These are phyloP conservation scores for Avicennia marina DNA, from an alignment of 257 asterid species.

Conservation along the genomic window DNA sequence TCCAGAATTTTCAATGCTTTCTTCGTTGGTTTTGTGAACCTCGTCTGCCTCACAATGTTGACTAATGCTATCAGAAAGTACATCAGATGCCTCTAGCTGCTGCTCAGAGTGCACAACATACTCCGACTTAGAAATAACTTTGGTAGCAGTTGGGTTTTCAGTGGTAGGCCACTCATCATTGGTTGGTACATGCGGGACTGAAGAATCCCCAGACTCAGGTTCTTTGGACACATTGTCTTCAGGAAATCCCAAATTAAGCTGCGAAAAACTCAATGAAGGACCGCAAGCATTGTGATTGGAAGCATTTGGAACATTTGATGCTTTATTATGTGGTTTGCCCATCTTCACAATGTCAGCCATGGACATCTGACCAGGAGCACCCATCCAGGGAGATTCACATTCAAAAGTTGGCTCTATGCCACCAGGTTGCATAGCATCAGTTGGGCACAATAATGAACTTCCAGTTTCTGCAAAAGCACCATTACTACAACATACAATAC, in stretches of 20 bases:
- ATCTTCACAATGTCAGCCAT: constrained; percentile 98
- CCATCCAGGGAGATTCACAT: constrained; percentile 50
- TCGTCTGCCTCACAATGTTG: constrained; percentile 43
- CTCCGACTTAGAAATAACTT: constrained; percentile 28
- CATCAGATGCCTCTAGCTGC: constrained; percentile 43
- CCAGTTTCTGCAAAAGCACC: constrained; percentile 42
- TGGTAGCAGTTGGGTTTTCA: constrained; percentile 57
- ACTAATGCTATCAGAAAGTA: constrained; percentile 32
- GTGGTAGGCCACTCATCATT: constrained; percentile 82
- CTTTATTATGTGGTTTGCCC: constrained; percentile 72
- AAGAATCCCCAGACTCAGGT: constrained; percentile 33
- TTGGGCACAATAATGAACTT: constrained; percentile 28
- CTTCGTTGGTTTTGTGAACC: constrained; percentile 40
- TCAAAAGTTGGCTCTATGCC: constrained; percentile 28
- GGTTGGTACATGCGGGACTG: constrained; percentile 39
- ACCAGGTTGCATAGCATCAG: constrained; percentile 42
- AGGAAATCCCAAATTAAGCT: constrained; percentile 25
- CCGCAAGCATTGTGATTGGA: constrained; percentile 14
- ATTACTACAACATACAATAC: constrained; percentile 40
- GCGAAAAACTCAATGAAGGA: constrained; percentile 3
- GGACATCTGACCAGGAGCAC: constrained; percentile 78
- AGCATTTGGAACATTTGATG: constrained; percentile 27
- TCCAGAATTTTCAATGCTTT: constrained; percentile 34
- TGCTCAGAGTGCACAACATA: constrained; percentile 34
- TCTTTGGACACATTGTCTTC: constrained; percentile 33